Base-by-base conservation (phyloP, 495 filamentous ascomycete species). In the Lindgomyces ingoldianus region DNA sequence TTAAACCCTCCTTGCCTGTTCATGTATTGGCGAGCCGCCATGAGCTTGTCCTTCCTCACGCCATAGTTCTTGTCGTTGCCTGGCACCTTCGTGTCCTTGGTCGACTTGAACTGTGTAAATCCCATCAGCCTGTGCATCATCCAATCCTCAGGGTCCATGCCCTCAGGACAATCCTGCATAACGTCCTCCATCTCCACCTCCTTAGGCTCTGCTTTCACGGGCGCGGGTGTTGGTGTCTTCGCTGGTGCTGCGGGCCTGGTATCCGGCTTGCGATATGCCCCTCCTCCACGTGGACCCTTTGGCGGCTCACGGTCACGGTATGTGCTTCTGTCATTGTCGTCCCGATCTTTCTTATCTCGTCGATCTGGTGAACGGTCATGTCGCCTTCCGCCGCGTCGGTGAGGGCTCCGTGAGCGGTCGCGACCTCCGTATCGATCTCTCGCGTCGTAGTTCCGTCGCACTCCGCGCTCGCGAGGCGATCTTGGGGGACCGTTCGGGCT, bases 11-110 rank as follows among this genome's bases (percentile, higher is more conserved):
- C 93, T n/a, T 86, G 77, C 57, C 94, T 88, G 75, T 98, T 98
- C 94, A 98, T 98, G 74, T 98, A 98, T 83, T 98, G 94, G 72
- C 94, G 81, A 72, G 97, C 97, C 81, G 95, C 85, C 4, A 88
- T 90, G 82, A 91, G 91, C 86, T 96, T 98, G 79, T 96, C 93
- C 81, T 96, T 97, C 61, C 88, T 78, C 27, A 96, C 86, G 4
- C 81, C 90, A 51, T 88, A 92, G 56, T 91, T 84, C 70, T 96
- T 84, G 72, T 79, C 76, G 60, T 98, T 98, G 6, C 94, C 94
- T 8, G 85, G 81, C 0, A 98, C 87, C 72, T 98, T 97, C 67
- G 89, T 92, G 60, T 89, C 83, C 72, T 98, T 96, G 33, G 94
- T 98, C 18, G 84, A 89, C 48, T 87, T 87, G 74, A 98, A 98